These are phyloP conservation scores for Podospora pseudocomata DNA, from an alignment of 495 filamentous ascomycete genomes.

Conservation along the genomic window DNA sequence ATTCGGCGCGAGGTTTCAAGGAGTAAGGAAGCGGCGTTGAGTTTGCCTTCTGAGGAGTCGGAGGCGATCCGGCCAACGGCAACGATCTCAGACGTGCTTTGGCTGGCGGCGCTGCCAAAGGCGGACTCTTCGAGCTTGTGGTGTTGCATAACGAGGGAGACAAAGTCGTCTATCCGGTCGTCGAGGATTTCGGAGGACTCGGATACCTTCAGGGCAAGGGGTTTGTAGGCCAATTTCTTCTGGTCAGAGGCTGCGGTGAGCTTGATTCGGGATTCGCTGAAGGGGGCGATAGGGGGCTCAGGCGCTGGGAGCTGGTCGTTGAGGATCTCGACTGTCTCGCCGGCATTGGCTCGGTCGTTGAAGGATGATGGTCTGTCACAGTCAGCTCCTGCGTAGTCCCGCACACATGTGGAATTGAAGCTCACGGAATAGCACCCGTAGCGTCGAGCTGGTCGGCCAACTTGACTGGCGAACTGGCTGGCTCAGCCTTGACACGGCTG, in stretches of 20 bases:
- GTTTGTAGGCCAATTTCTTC: constrained; percentile 86
- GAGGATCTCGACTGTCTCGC: constrained; percentile 74
- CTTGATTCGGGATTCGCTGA: constrained; percentile 71
- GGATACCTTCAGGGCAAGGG: constrained; percentile 88
- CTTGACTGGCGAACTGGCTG: constrained; percentile 45
- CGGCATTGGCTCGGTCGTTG: constrained; percentile 67
- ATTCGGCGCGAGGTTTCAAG: constrained; percentile 84
- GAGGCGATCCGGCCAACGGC: constrained; percentile 88
- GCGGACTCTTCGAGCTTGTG: constrained; percentile 72
- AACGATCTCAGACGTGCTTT: constrained; percentile 80
- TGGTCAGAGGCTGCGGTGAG: constrained; percentile 77
- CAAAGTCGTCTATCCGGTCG: constrained; percentile 90
- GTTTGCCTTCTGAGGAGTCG: constrained; percentile 75
- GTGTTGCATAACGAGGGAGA: constrained; percentile 63
- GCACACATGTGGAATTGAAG: neutral
- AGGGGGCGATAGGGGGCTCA: constrained; percentile 70
- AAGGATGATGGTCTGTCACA: constrained; percentile 55
- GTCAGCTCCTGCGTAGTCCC: constrained; percentile 12
- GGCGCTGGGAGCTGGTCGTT: constrained; percentile 68
- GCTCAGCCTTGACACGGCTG: constrained; percentile 43
- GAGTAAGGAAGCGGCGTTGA: constrained; percentile 78
- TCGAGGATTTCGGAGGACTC: constrained; percentile 90
- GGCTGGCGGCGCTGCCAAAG: constrained; percentile 81
- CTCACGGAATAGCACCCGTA: constrained; percentile 39
- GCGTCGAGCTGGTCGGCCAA: constrained; percentile 40